These are phyloP conservation scores for Protomyces pachydermus DNA, from an alignment of 1,139 yeast species.

Conservation along the genomic window DNA sequence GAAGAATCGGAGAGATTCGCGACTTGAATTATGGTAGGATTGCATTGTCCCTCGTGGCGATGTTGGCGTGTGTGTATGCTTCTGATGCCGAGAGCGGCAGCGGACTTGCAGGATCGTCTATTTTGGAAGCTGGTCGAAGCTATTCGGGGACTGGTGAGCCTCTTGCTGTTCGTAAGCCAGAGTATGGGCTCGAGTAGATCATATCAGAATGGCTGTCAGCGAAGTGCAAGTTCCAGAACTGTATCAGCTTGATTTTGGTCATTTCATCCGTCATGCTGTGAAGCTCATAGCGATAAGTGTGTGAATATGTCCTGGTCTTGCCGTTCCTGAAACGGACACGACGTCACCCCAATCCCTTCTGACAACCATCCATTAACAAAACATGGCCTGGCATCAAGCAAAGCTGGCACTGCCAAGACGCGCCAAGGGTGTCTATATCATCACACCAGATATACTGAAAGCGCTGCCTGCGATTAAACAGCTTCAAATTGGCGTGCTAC, in stretches of 20 bases:
- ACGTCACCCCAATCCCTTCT: too few relatives aligned
- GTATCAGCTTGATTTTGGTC: too few relatives aligned
- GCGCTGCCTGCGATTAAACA: slow-evolving; percentile 57
- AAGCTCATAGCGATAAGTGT: too few relatives aligned
- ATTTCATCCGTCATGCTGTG: too few relatives aligned
- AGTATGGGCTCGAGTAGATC: slow-evolving; percentile 16
- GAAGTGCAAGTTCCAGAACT: too few relatives aligned
- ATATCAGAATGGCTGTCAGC: too few relatives aligned
- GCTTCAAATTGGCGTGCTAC: slow-evolving; percentile 59
- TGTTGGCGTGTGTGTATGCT: slow-evolving; percentile 13
- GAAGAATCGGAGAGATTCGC: slow-evolving; percentile 9
- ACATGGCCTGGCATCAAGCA: not conserved
- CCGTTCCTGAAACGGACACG: too few relatives aligned
- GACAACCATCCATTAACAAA: not conserved
- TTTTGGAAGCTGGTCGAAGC: not conserved
- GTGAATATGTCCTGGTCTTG: too few relatives aligned
- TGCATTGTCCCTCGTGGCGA: slow-evolving; percentile 5
- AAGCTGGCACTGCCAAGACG: slow-evolving; percentile 46
- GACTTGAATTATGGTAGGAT: slow-evolving; percentile 20
- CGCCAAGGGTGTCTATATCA: slow-evolving; percentile 62
- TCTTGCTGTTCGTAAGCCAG: slow-evolving; percentile 12
- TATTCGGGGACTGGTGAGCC: not conserved
- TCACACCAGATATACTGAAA: slow-evolving; percentile 58
- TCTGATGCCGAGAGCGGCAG: not conserved
- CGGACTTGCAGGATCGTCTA: not conserved